Conservation (phyloP, 345 rosid genomes). For the Eucalyptus marginata region DNA sequence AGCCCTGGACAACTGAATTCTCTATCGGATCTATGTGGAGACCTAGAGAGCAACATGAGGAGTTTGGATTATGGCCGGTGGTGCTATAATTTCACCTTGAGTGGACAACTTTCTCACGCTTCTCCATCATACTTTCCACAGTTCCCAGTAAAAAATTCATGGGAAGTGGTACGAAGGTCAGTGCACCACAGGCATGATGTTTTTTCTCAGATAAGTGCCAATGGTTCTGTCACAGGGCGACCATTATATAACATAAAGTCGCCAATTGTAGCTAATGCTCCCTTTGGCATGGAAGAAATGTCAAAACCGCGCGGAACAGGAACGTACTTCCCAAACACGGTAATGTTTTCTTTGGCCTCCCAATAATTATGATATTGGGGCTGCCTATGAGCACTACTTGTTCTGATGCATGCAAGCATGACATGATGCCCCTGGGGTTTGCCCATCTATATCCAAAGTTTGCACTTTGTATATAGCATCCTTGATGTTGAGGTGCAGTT, state of each 20-base stretch:
- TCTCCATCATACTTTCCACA: constrained; percentile 29
- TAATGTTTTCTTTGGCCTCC: background rate
- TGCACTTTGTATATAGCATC: background rate
- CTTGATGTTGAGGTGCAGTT: background rate
- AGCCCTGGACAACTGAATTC: constrained; percentile 14
- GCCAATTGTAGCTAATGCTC: constrained; percentile 28
- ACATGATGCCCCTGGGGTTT: background rate
- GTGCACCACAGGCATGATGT: constrained; percentile 26
- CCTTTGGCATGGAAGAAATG: constrained; percentile 52
- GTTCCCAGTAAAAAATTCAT: constrained; percentile 35
- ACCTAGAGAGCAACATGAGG: constrained; percentile 29
- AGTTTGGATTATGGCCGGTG: constrained; percentile 32
- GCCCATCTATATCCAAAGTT: background rate
- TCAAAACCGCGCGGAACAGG: constrained; percentile 80
- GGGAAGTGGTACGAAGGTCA: constrained; percentile 44
- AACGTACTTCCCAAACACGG: constrained; percentile 46
- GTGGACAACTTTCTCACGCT: constrained; percentile 24
- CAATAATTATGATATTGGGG: background rate
- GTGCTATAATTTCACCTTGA: constrained; percentile 29
- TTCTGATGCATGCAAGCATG: background rate
- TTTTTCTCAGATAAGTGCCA: constrained; percentile 25
- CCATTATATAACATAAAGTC: constrained; percentile 32
- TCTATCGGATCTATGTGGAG: constrained; percentile 57
- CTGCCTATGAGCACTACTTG: background rate
- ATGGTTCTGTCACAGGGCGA: constrained; percentile 34